Conservation (phyloP, 768 basidiomycete species). For the Phlebiopsis flavidoalba region DNA sequence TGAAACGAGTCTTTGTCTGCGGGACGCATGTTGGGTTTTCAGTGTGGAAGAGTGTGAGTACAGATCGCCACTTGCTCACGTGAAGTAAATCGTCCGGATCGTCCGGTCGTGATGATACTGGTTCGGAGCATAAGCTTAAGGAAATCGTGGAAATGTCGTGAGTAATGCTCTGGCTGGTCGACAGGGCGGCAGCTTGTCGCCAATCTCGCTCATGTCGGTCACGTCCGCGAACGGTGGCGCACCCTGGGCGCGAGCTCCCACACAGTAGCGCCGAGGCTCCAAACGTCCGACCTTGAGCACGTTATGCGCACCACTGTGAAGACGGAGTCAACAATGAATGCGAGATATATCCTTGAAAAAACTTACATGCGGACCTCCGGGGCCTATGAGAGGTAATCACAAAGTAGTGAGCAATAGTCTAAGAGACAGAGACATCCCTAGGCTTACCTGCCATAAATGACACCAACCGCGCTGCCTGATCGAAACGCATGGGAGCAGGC, state of each 20-base stretch:
- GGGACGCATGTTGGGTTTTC: conserved; percentile 6
- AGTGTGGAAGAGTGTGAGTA: background rate
- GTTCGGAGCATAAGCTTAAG: conserved; percentile 61
- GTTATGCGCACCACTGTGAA: conserved; percentile 58
- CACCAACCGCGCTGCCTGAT: conserved; percentile 65
- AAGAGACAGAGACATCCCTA: background rate
- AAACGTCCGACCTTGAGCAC: conserved; percentile 73
- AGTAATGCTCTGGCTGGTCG: conserved; percentile 51
- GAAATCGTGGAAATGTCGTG: conserved; percentile 71
- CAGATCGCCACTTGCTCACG: conserved; percentile 37
- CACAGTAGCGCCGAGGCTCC: conserved; percentile 34
- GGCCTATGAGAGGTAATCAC: conserved; percentile 33
- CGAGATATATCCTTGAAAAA: background rate
- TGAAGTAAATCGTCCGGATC: conserved; percentile 50
- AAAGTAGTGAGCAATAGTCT: background rate
- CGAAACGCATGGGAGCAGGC: conserved; percentile 46
- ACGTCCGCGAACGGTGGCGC: conserved; percentile 67
- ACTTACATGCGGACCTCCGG: conserved; percentile 73
- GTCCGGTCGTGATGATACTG: conserved; percentile 50
- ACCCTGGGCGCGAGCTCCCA: conserved; percentile 73
- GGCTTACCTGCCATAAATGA: conserved; percentile 69
- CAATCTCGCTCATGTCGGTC: conserved; percentile 39
- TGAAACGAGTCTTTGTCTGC: conserved; percentile 60
- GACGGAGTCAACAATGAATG: conserved; percentile 1
- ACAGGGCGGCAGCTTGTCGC: conserved; percentile 64